Base-by-base conservation (phyloP, 805 yeast species). In the Kodamaea kakaduensis region DNA sequence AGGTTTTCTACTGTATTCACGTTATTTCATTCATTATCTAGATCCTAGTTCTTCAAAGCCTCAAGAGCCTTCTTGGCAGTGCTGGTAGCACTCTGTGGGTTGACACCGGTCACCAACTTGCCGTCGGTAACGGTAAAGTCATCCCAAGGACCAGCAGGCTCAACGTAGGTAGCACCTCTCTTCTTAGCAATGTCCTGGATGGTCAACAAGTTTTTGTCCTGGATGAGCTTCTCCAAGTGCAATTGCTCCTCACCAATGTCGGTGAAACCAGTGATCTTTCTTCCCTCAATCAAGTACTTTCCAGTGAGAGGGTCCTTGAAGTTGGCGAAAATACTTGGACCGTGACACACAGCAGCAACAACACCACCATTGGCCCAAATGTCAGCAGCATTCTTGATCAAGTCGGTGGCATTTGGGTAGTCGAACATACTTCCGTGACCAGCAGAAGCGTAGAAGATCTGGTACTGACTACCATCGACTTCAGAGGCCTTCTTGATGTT, bases 291-390 rank as follows among this genome's bases (percentile, higher is more conserved):
- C 34, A 81, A 45, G 12, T 60, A 55, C 31, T 64, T 58, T 27
- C 76, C 76, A 12, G 70, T 60, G 6, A 47, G 39, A 26, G 50
- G 42, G 44, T 73, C 75, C 25, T 50, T 58, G 43, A 78, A 51
- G 28, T 64, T 62, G n/a, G 65, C 72, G 41, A 79, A 73, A 42
- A 78, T 65, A 15, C 69, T 67, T n/a, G 82, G 81, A 6, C 83
- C 86, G 45, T 79, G 84, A 55, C 86, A 79, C 6, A 79, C 84
- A 10, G 84, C 82, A 27, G 77, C 56, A 16, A 79, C 69, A 25
- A 77, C 69, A 32, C 83, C 84, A 25, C 73, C 75, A 14, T 68
- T 54, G 20, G 56, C 59, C 50, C 71, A 75, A 32, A 78, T 68
- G 15, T 60, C 56, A 18, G 61, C 55, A 14, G 77, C 80, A 27